phyloP scores from a whole-genome alignment of 352 stramenopile genomes.

The Phytopythium montanum region DNA sequence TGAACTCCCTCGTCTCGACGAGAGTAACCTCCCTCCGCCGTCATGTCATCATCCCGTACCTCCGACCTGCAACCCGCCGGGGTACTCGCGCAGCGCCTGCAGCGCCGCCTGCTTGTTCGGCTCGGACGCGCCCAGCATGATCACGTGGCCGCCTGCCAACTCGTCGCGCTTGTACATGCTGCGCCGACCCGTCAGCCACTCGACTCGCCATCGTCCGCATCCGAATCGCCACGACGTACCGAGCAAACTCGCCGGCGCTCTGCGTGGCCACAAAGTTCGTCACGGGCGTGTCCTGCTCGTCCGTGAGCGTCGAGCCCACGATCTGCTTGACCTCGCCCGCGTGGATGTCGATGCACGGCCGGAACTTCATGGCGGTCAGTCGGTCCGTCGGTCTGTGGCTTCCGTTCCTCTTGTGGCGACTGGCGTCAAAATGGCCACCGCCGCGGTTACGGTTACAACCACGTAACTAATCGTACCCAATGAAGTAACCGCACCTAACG shows the following conservation, averaged over 20 bases:
- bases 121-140: slow-evolving; percentile 94
- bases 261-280: slow-evolving; percentile 92
- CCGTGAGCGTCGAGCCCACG: slow-evolving; percentile 95
- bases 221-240: slow-evolving; percentile 22
- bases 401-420: not conserved
- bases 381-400: not conserved
- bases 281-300: slow-evolving; percentile 66
- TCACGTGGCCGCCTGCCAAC: slow-evolving; percentile 95
- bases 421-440: not conserved
- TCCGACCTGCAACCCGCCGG: slow-evolving; percentile 93
- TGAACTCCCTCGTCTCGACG: not conserved
- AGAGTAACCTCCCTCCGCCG: not conserved
- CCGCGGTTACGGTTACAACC: not conserved
- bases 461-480: not conserved
- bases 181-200: not conserved
- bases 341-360: slow-evolving; percentile 98
- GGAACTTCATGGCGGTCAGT: slow-evolving; percentile 88
- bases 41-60: slow-evolving; percentile 41
- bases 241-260: slow-evolving; percentile 69
- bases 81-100: slow-evolving; percentile 87
- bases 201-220: not conserved
- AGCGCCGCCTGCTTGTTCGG: slow-evolving; percentile 91
- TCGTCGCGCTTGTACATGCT: slow-evolving; percentile 92
- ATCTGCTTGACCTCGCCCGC: slow-evolving; percentile 98
- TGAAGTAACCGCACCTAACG: not conserved